Evolutionary conservation across 2,329 filamentous ascomycete genomes (phyloP).

Genomic region (Achaetomium macrosporum): DNA sequence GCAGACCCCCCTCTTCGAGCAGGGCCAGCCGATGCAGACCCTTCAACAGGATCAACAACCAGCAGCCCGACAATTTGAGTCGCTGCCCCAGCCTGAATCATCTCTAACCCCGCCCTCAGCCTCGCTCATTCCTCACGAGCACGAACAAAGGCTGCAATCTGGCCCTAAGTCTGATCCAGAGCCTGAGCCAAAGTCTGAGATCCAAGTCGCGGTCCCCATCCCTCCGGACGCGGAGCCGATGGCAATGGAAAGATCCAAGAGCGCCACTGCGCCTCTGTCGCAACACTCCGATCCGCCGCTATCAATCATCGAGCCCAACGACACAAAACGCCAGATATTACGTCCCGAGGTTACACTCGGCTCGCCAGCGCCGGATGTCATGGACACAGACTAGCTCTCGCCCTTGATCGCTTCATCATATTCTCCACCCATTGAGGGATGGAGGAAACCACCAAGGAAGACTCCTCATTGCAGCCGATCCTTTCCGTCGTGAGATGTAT

Average conservation of each 20-base stretch:
- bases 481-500: no score
- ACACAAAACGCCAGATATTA: conserved; percentile 12
- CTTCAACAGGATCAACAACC: background rate
- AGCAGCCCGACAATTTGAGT: background rate
- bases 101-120: background rate
- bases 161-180: background rate
- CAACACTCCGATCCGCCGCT: conserved; percentile 3
- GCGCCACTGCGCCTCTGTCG: background rate
- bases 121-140: background rate
- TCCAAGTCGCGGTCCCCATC: conserved; percentile 9
- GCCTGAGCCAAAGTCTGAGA: conserved; percentile 11
- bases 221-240: conserved; percentile 13
- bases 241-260: conserved; percentile 12
- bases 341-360: conserved; percentile 24
- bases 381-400: conserved; percentile 20
- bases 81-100: background rate
- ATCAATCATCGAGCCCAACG: background rate
- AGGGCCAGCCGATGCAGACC: background rate
- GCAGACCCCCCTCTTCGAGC: background rate
- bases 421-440: no score
- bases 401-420: no score
- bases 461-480: no score
- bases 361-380: conserved; percentile 23
- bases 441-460: no score
- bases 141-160: background rate